phyloP scores from a whole-genome alignment of 305 asterid genomes.

The Euphrasia arctica region DNA sequence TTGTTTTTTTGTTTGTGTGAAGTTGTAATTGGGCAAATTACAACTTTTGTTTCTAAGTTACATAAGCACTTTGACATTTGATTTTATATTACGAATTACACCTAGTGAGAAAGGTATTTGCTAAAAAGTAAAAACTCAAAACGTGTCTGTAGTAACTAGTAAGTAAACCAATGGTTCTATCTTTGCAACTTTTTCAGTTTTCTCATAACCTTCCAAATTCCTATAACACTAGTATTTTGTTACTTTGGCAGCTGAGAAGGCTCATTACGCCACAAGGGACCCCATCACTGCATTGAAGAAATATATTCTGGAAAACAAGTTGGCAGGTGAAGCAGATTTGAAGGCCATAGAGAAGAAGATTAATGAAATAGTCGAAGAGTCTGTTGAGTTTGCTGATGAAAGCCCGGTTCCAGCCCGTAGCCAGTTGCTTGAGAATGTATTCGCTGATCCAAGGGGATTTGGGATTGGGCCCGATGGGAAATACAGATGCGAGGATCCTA shows the following conservation, averaged over 20 bases:
- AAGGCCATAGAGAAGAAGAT: constrained; percentile 86
- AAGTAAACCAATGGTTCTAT: neutral
- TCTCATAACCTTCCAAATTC: neutral
- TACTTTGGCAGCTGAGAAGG: constrained; percentile 83
- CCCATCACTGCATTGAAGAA: constrained; percentile 78
- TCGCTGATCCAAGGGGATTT: constrained; percentile 92
- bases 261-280: constrained; percentile 77
- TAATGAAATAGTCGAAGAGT: constrained; percentile 81
- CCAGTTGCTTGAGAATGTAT: constrained; percentile 87
- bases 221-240: constrained; percentile 11
- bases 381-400: constrained; percentile 85
- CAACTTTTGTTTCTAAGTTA: neutral
- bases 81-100: neutral
- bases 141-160: neutral
- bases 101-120: neutral
- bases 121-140: neutral
- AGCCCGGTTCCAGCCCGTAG: constrained; percentile 84
- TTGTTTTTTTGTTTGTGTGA: neutral
- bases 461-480: constrained; percentile 96
- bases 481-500: constrained; percentile 98
- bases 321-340: constrained; percentile 69
- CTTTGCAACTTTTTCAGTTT: too few species aligned
- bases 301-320: constrained; percentile 63
- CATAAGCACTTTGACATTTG: neutral
- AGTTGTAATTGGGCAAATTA: neutral